phyloP scores from a whole-genome alignment of 2,329 filamentous ascomycete genomes.

The Stagonosporopsis tanaceti region DNA sequence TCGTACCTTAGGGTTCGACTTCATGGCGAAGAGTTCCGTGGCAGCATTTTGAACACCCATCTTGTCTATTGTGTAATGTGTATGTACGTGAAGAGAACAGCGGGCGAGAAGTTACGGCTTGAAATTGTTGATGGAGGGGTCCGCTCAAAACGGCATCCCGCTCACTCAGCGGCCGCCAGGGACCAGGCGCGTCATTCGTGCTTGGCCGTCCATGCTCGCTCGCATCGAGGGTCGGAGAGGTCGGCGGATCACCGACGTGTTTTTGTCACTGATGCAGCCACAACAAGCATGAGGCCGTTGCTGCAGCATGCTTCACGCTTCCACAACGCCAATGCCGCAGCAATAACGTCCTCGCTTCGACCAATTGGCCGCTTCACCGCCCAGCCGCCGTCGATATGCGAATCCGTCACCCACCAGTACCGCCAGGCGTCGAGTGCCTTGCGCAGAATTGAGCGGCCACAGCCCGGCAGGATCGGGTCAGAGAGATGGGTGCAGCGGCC shows the following conservation, averaged over 20 bases:
- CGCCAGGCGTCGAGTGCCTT: conserved; percentile 31
- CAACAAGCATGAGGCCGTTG: conserved; percentile 50
- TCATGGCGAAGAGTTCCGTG: conserved; percentile 55
- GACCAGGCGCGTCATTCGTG: conserved; percentile 24
- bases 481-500: conserved; percentile 19
- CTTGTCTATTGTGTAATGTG: conserved; percentile 20
- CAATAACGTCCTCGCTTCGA: conserved; percentile 23
- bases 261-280: conserved; percentile 27
- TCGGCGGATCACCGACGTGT: conserved; percentile 28
- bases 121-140: conserved; percentile 19
- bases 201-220: conserved; percentile 42
- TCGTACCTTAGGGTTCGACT: conserved; percentile 66
- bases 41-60: conserved; percentile 47
- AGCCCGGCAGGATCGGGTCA: conserved; percentile 6
- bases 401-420: conserved; percentile 43
- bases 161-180: conserved; percentile 20
- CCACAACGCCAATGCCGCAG: conserved; percentile 30
- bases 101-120: not conserved
- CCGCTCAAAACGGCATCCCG: conserved; percentile 14
- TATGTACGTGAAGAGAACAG: conserved; percentile 9
- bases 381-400: conserved; percentile 34
- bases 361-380: conserved; percentile 20
- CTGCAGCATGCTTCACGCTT: conserved; percentile 52
- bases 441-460: conserved; percentile 8
- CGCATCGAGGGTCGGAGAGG: conserved; percentile 22